phyloP scores from a whole-genome alignment of 2,329 filamentous ascomycete genomes.

The Calonectria ilicicola region DNA sequence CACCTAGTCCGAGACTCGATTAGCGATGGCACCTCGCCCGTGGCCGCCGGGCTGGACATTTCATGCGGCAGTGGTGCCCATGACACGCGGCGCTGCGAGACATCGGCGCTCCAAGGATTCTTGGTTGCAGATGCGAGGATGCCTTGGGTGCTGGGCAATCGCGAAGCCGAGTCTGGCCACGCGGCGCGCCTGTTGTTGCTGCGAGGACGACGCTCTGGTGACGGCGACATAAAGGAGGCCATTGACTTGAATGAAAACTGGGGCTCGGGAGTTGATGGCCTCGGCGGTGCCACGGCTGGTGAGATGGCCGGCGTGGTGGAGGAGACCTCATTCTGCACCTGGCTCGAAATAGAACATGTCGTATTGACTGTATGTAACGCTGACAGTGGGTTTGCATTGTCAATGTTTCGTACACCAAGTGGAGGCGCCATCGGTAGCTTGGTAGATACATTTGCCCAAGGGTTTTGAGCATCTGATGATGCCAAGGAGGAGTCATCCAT shows the following conservation, averaged over 20 bases:
- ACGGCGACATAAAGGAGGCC: conserved; percentile 63
- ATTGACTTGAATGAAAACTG: conserved; percentile 64
- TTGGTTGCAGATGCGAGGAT: conserved; percentile 51
- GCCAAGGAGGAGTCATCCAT: not conserved
- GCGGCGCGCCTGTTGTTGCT: conserved; percentile 26
- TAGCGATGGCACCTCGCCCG: conserved; percentile 8
- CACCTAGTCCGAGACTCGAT: conserved; percentile 35
- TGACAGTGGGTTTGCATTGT: not conserved
- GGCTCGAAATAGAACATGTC: not conserved
- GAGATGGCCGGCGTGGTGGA: not conserved
- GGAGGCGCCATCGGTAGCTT: not conserved
- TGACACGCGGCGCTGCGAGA: conserved; percentile 48
- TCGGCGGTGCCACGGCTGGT: conserved; percentile 1
- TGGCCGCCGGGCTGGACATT: conserved; percentile 11
- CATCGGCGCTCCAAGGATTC: conserved; percentile 46
- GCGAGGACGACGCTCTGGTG: conserved; percentile 51
- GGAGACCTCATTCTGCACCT: conserved; percentile 16
- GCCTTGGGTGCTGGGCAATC: conserved; percentile 48
- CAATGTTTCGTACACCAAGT: not conserved
- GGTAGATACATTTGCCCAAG: conserved; percentile 30
- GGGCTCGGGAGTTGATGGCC: conserved; percentile 58
- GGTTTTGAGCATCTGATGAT: conserved; percentile 33
- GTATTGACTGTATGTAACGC: conserved; percentile 8
- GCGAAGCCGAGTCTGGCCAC: conserved; percentile 37
- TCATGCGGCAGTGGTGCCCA: conserved; percentile 51